Evolutionary conservation across 306 rosid genomes (phyloP).

Genomic region (Cyclanthera cordifolia): DNA sequence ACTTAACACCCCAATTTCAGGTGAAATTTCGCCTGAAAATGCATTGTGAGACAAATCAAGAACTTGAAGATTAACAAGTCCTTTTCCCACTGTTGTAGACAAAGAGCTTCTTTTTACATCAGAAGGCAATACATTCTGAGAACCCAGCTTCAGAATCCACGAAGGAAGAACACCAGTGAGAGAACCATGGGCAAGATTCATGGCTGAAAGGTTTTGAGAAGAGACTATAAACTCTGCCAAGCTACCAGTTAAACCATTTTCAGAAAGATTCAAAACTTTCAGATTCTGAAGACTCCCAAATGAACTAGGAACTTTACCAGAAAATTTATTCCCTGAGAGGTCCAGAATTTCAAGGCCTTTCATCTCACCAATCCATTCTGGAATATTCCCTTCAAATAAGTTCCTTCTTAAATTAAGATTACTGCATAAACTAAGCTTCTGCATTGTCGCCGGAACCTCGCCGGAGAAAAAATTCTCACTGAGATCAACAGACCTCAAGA

Average conservation of each 20-base stretch:
- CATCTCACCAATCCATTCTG: slow-evolving; percentile 75
- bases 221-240: slow-evolving; percentile 54
- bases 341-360: slow-evolving; percentile 61
- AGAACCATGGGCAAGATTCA: slow-evolving; percentile 64
- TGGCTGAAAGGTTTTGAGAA: slow-evolving; percentile 41
- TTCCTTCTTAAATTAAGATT: slow-evolving; percentile 46
- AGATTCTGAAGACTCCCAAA: slow-evolving; percentile 50
- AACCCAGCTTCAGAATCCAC: slow-evolving; percentile 58
- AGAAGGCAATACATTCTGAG: slow-evolving; percentile 40
- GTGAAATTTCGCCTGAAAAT: slow-evolving; percentile 57
- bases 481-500: slow-evolving; percentile 75
- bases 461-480: slow-evolving; percentile 67
- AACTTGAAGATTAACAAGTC: slow-evolving; percentile 47
- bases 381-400: slow-evolving; percentile 58
- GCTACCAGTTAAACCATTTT: slow-evolving; percentile 54
- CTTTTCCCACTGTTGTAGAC: slow-evolving; percentile 25
- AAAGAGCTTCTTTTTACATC: slow-evolving; percentile 21
- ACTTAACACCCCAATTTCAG: slow-evolving; percentile 42
- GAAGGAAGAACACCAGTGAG: slow-evolving; percentile 61
- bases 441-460: slow-evolving; percentile 49
- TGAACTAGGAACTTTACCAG: slow-evolving; percentile 57
- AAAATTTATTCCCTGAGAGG: slow-evolving; percentile 55
- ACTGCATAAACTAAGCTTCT: slow-evolving; percentile 47
- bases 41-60: slow-evolving; percentile 70
- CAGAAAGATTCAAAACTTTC: slow-evolving; percentile 58